Conservation (phyloP, 495 filamentous ascomycete species). For the Lasiosphaeris hirsuta region DNA sequence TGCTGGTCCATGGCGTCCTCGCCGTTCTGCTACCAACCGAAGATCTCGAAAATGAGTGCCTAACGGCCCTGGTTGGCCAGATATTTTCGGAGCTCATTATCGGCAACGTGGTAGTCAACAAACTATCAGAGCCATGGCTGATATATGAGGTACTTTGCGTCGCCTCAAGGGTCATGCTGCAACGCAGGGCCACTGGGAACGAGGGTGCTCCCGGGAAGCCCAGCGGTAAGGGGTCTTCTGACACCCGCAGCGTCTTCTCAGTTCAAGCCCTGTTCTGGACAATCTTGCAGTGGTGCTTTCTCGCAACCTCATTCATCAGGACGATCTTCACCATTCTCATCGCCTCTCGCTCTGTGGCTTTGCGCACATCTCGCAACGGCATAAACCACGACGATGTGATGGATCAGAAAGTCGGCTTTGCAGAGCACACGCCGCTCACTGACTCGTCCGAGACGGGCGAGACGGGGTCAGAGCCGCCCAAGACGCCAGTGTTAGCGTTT, state of each 20-base stretch:
- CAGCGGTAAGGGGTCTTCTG: slow-evolving; percentile 12
- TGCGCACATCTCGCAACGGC: slow-evolving; percentile 31
- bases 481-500: slow-evolving; percentile 72
- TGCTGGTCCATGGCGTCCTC: slow-evolving; percentile 73
- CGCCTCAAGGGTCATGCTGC: slow-evolving; percentile 25
- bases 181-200: slow-evolving; percentile 13
- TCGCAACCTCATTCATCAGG: slow-evolving; percentile 62
- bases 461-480: slow-evolving; percentile 34
- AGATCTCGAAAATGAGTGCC: slow-evolving; percentile 81
- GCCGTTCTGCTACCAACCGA: slow-evolving; percentile 85
- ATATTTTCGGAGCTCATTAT: slow-evolving; percentile 83
- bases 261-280: slow-evolving; percentile 59
- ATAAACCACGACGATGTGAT: slow-evolving; percentile 14
- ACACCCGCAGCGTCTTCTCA: slow-evolving; percentile 24
- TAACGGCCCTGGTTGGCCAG: slow-evolving; percentile 77
- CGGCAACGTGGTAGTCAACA: slow-evolving; percentile 70
- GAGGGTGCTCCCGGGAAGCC: slow-evolving; percentile 6
- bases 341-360: slow-evolving; percentile 51
- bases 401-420: slow-evolving; percentile 12
- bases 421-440: slow-evolving; percentile 4
- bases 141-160: slow-evolving; percentile 77
- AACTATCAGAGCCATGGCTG: slow-evolving; percentile 78
- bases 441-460: slow-evolving; percentile 12
- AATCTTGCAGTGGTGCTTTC: slow-evolving; percentile 64
- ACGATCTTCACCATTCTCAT: slow-evolving; percentile 51